Evolutionary conservation across 768 basidiomycete genomes (phyloP).

Genomic region (Galerina sulciceps): DNA sequence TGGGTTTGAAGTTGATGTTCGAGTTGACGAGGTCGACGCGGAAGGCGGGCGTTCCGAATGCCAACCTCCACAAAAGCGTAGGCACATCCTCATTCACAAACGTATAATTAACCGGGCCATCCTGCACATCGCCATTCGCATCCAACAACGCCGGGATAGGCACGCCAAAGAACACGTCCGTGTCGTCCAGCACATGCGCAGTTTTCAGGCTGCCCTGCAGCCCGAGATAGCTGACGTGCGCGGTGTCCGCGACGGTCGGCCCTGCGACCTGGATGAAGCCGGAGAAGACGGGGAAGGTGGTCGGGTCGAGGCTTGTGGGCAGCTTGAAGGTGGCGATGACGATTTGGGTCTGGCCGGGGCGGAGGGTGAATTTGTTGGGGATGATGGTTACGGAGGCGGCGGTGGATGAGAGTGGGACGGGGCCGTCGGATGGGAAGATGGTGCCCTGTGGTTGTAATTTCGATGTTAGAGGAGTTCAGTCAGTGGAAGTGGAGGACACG

Average conservation of each 20-base stretch:
- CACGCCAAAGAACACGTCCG: constrained; percentile 49
- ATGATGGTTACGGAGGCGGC: constrained; percentile 52
- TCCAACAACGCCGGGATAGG: constrained; percentile 46
- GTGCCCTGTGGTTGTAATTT: constrained; percentile 32
- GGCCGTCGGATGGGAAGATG: constrained; percentile 47
- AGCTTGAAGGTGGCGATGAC: constrained; percentile 50
- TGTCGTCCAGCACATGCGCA: constrained; percentile 56
- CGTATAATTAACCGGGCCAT: constrained; percentile 46
- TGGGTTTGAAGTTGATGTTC: constrained; percentile 42
- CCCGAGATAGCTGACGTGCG: constrained; percentile 54
- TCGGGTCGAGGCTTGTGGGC: constrained; percentile 46
- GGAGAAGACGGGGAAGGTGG: constrained; percentile 60
- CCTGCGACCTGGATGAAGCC: constrained; percentile 57
- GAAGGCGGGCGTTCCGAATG: constrained; percentile 53
- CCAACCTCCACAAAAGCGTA: constrained; percentile 43
- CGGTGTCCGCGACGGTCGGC: constrained; percentile 32
- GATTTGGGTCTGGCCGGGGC: constrained; percentile 42
- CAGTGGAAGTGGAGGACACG: not conserved
- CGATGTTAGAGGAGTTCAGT: not conserved
- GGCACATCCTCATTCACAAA: constrained; percentile 48
- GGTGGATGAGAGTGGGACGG: constrained; percentile 51
- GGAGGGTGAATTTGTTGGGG: constrained; percentile 46
- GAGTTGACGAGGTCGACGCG: constrained; percentile 52
- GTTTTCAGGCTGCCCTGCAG: constrained; percentile 45
- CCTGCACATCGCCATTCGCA: constrained; percentile 43